These are phyloP conservation scores for Cronartium ribicola DNA, from an alignment of 1,284 basidiomycete genomes.

Conservation along the genomic window DNA sequence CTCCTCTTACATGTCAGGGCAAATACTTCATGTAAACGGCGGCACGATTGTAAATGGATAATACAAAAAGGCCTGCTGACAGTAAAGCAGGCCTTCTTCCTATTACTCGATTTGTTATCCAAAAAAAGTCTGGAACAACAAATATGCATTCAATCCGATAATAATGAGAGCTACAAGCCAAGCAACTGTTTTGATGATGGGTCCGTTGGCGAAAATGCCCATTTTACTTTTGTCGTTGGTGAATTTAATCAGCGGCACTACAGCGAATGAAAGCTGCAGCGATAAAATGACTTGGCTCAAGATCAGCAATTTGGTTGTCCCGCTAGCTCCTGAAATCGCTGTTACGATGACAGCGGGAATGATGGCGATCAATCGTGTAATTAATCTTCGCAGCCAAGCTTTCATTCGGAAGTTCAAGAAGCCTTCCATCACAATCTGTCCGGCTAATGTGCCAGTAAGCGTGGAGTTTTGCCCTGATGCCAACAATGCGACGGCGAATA, in stretches of 20 bases:
- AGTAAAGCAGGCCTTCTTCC: no score
- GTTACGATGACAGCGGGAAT: slow-evolving; percentile 79
- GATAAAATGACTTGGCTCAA: slow-evolving; percentile 81
- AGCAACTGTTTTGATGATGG: no score
- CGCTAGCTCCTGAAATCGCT: slow-evolving; percentile 65
- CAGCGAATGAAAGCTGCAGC: slow-evolving; percentile 70
- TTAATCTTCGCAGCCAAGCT: slow-evolving; percentile 72
- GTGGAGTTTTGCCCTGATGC: slow-evolving; percentile 85
- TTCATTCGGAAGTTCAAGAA: slow-evolving; percentile 78
- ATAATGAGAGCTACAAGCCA: no score
- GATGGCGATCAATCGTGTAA: slow-evolving; percentile 78
- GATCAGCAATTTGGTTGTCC: slow-evolving; percentile 76
- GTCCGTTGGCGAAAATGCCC: no score
- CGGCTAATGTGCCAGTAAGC: slow-evolving; percentile 85
- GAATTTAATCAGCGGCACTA: slow-evolving; percentile 48
- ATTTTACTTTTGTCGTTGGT: slow-evolving; percentile 47
- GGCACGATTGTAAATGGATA: no score
- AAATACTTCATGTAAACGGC: no score
- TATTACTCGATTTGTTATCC: no score
- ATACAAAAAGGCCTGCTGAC: no score
- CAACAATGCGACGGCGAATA: slow-evolving; percentile 80
- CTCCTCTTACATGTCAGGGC: no score
- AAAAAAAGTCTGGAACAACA: no score
- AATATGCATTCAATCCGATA: no score
- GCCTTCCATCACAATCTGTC: slow-evolving; percentile 86